Evolutionary conservation across 805 yeast genomes (phyloP).

Genomic region (Schizosaccharomyces osmophilus): DNA sequence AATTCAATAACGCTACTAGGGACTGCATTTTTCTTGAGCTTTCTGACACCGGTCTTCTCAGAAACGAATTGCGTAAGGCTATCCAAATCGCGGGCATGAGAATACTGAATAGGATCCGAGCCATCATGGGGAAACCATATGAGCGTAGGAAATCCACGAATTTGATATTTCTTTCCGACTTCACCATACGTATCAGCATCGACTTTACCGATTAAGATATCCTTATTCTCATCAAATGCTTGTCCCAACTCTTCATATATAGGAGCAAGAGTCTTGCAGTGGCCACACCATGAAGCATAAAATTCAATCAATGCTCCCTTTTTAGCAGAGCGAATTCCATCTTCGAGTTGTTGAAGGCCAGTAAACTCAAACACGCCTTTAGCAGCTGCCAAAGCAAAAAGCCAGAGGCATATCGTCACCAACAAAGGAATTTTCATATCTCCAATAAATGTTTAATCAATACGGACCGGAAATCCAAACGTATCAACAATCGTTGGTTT

Average conservation of each 20-base stretch:
- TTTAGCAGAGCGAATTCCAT: background rate
- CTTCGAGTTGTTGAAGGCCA: background rate
- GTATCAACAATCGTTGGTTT: too few relatives aligned
- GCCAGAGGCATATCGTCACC: background rate
- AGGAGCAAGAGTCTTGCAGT: slow-evolving; percentile 80
- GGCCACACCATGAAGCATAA: slow-evolving; percentile 83
- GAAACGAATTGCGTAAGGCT: slow-evolving; percentile 31
- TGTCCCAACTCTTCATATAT: slow-evolving; percentile 67
- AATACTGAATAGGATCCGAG: slow-evolving; percentile 9
- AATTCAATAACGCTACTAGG: slow-evolving; percentile 9
- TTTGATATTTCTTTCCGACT: slow-evolving; percentile 58
- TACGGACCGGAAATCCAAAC: too few relatives aligned
- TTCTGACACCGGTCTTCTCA: slow-evolving; percentile 8
- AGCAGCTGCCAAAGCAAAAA: background rate
- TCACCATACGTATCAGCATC: slow-evolving; percentile 39
- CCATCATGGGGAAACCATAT: slow-evolving; percentile 66
- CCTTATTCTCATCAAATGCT: slow-evolving; percentile 26
- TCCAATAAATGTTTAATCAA: background rate
- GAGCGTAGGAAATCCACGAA: slow-evolving; percentile 81
- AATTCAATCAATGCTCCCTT: slow-evolving; percentile 30
- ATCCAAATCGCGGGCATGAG: slow-evolving; percentile 23
- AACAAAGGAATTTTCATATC: background rate
- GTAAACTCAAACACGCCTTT: background rate
- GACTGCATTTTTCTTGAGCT: slow-evolving; percentile 4
- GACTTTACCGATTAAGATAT: slow-evolving; percentile 52